phyloP scores from a whole-genome alignment of 768 basidiomycete genomes.

The Megacollybia marginata region DNA sequence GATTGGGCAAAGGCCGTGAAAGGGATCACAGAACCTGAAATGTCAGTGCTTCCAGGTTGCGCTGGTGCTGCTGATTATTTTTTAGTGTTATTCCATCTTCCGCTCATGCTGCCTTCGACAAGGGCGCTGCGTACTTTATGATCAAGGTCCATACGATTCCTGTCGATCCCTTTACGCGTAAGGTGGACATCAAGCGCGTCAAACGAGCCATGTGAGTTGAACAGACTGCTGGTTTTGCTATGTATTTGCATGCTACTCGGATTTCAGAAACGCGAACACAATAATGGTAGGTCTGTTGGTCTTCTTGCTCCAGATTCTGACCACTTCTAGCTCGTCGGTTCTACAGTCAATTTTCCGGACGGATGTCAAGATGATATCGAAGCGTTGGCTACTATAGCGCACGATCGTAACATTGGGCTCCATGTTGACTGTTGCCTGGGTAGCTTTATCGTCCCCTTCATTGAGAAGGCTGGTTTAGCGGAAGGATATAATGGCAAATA shows the following conservation, averaged over 20 bases:
- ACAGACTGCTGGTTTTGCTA: background rate
- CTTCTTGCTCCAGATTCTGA: background rate
- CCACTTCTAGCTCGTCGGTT: conserved; percentile 64
- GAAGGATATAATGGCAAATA: conserved; percentile 48
- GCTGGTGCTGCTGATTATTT: background rate
- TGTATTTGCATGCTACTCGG: conserved; percentile 2
- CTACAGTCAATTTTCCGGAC: conserved; percentile 80
- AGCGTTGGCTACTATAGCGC: conserved; percentile 68
- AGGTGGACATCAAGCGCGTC: conserved; percentile 70
- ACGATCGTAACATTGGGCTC: conserved; percentile 68
- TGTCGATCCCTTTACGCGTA: conserved; percentile 67
- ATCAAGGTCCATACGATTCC: conserved; percentile 89
- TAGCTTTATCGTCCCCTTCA: conserved; percentile 89
- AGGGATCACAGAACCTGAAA: conserved; percentile 88
- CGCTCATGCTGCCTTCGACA: conserved; percentile 94
- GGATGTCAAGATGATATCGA: conserved; percentile 85
- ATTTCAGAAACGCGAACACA: conserved; percentile 71
- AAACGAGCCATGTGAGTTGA: conserved; percentile 77
- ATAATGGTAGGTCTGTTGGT: conserved; percentile 53
- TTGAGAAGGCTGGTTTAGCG: conserved; percentile 71
- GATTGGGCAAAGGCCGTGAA: conserved; percentile 86
- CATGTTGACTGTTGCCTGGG: conserved; percentile 96
- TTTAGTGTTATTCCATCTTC: conserved; percentile 73
- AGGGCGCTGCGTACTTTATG: conserved; percentile 80
- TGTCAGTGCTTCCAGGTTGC: conserved; percentile 40